Percentiles rank a stretch among this genome's conserved stretches.
Conservation (phyloP, 441 rosid genomes). For the Pelargonium myrrhifolium region DNA sequence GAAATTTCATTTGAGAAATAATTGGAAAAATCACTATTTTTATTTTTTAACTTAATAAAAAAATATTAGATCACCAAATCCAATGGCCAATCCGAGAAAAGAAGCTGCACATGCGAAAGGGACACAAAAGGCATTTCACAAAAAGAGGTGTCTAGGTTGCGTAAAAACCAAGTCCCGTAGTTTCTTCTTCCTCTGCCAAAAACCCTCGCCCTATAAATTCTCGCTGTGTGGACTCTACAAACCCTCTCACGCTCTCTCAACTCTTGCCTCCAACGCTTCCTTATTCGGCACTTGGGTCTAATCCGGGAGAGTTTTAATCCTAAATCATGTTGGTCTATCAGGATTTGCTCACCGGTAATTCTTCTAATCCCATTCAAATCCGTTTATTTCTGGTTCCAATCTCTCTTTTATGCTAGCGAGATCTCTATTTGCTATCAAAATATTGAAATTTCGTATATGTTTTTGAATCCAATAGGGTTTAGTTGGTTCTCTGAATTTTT, state of each 20-base stretch:
- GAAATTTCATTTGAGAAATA: no score
- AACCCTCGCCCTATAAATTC: constrained; percentile 2
- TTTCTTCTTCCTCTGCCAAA: no score
- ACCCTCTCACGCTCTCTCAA: constrained; percentile 6
- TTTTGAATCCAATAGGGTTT: no score
- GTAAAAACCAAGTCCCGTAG: background rate
- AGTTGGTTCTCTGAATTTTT: no score
- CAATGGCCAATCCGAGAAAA: no score
- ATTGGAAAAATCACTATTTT: no score
- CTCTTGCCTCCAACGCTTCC: background rate
- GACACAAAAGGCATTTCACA: background rate
- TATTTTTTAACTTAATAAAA: no score
- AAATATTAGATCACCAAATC: no score
- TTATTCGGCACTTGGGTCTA: background rate
- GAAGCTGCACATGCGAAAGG: no score
- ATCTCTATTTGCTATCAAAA: no score
- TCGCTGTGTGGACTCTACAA: background rate
- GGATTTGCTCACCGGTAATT: constrained; percentile 55
- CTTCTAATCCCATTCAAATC: background rate
- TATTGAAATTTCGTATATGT: no score
- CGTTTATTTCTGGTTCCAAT: background rate
- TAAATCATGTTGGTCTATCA: constrained; percentile 68
- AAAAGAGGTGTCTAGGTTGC: background rate
- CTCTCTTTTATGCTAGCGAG: no score
- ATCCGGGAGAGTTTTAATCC: background rate